Percentiles rank a stretch among this genome's conserved stretches.
Conservation (phyloP, 805 yeast genomes). For the Saccharomycopsis selenospora region DNA sequence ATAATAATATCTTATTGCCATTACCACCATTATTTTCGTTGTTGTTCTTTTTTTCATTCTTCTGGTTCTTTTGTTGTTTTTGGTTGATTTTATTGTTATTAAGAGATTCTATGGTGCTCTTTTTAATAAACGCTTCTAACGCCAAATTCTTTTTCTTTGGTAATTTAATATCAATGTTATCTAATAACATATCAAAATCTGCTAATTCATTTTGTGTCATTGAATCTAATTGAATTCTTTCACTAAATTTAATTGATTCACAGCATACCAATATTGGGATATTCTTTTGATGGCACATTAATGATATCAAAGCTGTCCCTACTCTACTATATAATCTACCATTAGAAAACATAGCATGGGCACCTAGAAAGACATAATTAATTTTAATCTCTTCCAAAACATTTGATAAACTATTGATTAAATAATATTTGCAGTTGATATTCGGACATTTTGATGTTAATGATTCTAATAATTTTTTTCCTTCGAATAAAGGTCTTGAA, state of each 20-base stretch:
- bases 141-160: conserved; percentile 54
- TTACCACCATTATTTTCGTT: conserved; percentile 23
- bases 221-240: conserved; percentile 92
- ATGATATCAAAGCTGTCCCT: conserved; percentile 89
- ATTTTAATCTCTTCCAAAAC: conserved; percentile 64
- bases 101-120: conserved; percentile 26
- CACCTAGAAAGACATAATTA: conserved; percentile 88
- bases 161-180: conserved; percentile 38
- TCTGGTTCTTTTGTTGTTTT: conserved; percentile 22
- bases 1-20: conserved; percentile 24
- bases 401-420: conserved; percentile 72
- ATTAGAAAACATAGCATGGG: conserved; percentile 94
- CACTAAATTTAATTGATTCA: conserved; percentile 90
- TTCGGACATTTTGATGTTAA: conserved; percentile 29
- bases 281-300: conserved; percentile 80
- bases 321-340: conserved; percentile 90
- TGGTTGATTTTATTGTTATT: conserved; percentile 23
- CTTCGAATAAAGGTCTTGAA: conserved; percentile 91
- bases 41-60: conserved; percentile 26
- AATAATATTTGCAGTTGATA: conserved; percentile 60
- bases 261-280: conserved; percentile 95
- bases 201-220: conserved; percentile 90
- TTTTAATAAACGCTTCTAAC: conserved; percentile 53
- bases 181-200: conserved; percentile 65
- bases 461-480: conserved; percentile 63